Evolutionary conservation across 352 stramenopile species (phyloP).

Genomic region (Globisporangium iwayamae): DNA sequence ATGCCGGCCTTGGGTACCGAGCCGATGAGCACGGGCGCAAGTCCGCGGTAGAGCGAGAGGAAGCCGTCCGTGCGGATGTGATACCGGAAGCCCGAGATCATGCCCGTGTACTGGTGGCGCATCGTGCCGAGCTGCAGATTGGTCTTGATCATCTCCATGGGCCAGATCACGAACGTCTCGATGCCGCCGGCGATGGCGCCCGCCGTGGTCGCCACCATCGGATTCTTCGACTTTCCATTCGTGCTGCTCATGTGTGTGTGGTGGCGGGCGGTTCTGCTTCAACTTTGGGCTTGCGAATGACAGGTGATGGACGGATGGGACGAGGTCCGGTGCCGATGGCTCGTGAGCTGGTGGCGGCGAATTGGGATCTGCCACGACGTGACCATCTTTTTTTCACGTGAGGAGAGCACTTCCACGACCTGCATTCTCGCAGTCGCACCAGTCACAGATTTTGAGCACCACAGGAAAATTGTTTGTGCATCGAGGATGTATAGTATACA

Average conservation of each 20-base stretch:
- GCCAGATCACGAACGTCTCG: slow-evolving; percentile 88
- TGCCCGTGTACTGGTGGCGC: slow-evolving; percentile 67
- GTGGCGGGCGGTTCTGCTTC: background rate
- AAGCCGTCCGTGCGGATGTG: slow-evolving; percentile 64
- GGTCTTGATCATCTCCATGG: slow-evolving; percentile 95
- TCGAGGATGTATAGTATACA: background rate
- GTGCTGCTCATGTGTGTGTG: slow-evolving; percentile 16
- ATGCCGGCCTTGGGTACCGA: slow-evolving; percentile 96
- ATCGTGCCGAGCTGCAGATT: slow-evolving; percentile 89
- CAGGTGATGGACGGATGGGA: background rate
- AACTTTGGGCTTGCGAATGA: background rate
- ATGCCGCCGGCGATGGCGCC: slow-evolving; percentile 86
- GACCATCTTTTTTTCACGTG: slow-evolving; percentile 3
- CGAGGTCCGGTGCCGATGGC: background rate
- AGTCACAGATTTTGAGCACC: slow-evolving; percentile 1
- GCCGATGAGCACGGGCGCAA: slow-evolving; percentile 92
- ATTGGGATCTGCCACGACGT: slow-evolving; percentile 5
- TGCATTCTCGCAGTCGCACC: background rate
- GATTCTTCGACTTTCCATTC: slow-evolving; percentile 71
- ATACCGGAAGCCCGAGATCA: slow-evolving; percentile 71
- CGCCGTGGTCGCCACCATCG: slow-evolving; percentile 75
- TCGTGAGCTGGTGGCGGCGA: background rate
- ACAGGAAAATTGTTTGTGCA: slow-evolving; percentile 8
- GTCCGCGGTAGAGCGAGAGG: slow-evolving; percentile 89
- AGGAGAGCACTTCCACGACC: background rate